phyloP scores from a whole-genome alignment of 768 basidiomycete genomes.

The Mycena galericulata region DNA sequence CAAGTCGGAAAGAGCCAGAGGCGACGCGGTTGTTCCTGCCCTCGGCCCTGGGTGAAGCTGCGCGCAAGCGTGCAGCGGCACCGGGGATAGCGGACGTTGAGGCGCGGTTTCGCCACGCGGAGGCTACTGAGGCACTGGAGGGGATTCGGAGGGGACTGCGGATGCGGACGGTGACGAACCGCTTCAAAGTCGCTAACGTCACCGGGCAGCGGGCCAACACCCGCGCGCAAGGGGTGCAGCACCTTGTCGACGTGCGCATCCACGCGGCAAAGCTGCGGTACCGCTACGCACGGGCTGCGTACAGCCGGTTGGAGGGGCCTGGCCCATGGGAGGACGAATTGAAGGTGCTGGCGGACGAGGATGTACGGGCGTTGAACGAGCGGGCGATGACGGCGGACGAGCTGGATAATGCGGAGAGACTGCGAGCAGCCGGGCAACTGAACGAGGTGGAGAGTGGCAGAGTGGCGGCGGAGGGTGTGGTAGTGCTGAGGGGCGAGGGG shows the following conservation, averaged over 20 bases:
- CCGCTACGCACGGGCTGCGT: constrained; percentile 30
- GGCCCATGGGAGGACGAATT: constrained; percentile 31
- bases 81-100: constrained; percentile 31
- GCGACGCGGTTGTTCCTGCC: constrained; percentile 37
- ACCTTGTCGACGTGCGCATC: constrained; percentile 31
- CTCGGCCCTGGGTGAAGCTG: constrained; percentile 28
- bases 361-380: constrained; percentile 34
- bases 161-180: constrained; percentile 34
- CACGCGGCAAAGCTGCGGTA: constrained; percentile 32
- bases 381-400: not conserved
- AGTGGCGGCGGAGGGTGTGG: not conserved
- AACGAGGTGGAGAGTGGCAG: not conserved
- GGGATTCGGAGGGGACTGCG: constrained; percentile 36
- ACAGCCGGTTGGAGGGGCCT: constrained; percentile 10
- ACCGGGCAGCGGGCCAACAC: constrained; percentile 41
- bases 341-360: constrained; percentile 21
- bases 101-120: constrained; percentile 33
- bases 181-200: constrained; percentile 37
- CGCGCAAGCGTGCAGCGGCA: constrained; percentile 6
- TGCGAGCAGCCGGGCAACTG: not conserved
- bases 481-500: not conserved
- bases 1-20: not conserved
- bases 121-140: constrained; percentile 41
- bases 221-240: constrained; percentile 32
- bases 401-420: not conserved